phyloP scores from a whole-genome alignment of 2,329 filamentous ascomycete species.

The Fusarium kyushuense region DNA sequence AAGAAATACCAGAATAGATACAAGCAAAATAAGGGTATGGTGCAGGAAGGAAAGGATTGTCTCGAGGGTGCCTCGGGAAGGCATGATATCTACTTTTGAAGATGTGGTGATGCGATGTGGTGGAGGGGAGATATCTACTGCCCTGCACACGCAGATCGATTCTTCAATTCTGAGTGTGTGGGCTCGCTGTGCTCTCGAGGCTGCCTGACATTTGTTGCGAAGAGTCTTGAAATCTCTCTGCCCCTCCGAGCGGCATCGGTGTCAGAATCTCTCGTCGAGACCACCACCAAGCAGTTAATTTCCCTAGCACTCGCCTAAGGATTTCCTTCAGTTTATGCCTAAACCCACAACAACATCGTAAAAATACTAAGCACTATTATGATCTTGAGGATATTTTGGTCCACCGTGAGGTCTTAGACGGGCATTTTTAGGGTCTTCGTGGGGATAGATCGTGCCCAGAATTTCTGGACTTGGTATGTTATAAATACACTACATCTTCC shows the following conservation, averaged over 20 bases:
- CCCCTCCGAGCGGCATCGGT: slow-evolving; percentile 11
- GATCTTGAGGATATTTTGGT: slow-evolving; percentile 5
- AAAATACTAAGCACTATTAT: slow-evolving; percentile 1
- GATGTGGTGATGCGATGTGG: neutral
- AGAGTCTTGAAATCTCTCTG: neutral
- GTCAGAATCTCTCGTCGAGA: neutral
- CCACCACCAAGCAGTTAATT: neutral
- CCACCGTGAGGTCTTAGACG: neutral
- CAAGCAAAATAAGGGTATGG: neutral
- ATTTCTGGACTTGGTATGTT: slow-evolving; percentile 26
- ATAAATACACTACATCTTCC: slow-evolving; percentile 19
- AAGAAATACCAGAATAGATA: neutral
- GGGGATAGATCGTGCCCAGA: slow-evolving; percentile 35
- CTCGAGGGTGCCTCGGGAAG: neutral
- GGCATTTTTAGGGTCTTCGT: slow-evolving; percentile 10
- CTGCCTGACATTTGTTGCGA: slow-evolving; percentile 11
- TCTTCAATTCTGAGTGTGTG: neutral
- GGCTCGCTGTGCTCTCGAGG: neutral
- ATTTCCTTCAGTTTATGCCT: neutral
- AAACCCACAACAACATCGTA: slow-evolving; percentile 9
- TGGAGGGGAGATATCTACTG: neutral
- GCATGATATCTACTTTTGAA: neutral
- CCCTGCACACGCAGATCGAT: neutral
- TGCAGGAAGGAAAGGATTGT: neutral
- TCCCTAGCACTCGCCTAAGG: neutral